phyloP scores from a whole-genome alignment of 345 rosid genomes.

The Eucalyptus regnans region DNA sequence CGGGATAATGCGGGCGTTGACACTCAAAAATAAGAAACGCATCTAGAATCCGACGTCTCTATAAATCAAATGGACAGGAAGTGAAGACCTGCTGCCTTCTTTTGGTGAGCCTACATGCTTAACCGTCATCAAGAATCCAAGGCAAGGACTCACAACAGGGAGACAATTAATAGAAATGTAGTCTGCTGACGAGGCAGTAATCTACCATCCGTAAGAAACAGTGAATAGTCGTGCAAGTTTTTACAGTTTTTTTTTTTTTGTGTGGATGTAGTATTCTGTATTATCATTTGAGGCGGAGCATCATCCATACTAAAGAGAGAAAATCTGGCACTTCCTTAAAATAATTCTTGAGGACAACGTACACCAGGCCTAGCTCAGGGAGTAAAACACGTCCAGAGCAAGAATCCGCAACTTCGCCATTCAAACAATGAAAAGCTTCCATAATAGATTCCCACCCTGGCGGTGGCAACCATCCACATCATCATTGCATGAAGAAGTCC shows the following conservation, averaged over 20 bases:
- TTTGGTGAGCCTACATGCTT: no score
- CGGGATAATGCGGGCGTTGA: no score
- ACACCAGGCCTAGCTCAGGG: not conserved
- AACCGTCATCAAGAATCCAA: no score
- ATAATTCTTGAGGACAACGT: not conserved
- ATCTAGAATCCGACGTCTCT: accelerated
- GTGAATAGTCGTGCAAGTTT: accelerated
- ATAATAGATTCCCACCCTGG: not conserved
- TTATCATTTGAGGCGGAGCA: not conserved
- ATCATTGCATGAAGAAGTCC: not conserved
- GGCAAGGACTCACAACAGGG: accelerated
- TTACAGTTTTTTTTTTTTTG: not conserved
- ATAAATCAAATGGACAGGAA: no score
- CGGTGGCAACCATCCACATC: not conserved
- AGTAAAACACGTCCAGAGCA: not conserved
- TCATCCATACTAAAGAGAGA: no score
- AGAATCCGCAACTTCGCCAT: not conserved
- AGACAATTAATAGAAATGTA: no score
- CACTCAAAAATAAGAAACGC: no score
- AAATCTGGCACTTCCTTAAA: no score
- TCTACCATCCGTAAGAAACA: not conserved
- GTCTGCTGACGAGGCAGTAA: not conserved
- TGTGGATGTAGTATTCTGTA: not conserved
- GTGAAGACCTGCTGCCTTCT: no score
- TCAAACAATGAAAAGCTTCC: not conserved